phyloP scores from a whole-genome alignment of 805 yeast species.

The Candida ficus region DNA sequence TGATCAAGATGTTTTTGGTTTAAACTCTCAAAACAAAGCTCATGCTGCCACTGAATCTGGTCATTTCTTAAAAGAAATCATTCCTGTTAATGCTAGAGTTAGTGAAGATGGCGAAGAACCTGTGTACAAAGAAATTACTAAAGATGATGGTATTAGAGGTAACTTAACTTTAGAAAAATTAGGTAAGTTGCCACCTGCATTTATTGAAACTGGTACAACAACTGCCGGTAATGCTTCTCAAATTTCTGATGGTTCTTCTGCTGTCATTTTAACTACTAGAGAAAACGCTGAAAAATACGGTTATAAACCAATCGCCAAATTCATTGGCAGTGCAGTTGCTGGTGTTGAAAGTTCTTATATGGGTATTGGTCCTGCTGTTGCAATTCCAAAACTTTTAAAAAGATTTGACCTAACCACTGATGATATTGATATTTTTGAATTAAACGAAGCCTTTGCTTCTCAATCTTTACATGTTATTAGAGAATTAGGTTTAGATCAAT shows the following conservation, averaged over 20 bases:
- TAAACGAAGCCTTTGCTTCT: constrained; percentile 4
- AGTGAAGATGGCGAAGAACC: constrained; percentile 44
- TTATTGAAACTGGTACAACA: constrained; percentile 67
- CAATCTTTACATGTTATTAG: neutral
- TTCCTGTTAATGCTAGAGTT: constrained; percentile 61
- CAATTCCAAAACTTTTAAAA: constrained; percentile 74
- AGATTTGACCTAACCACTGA: constrained; percentile 48
- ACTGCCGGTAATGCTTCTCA: constrained; percentile 95
- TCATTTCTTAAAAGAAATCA: constrained; percentile 73
- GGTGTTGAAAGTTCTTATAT: constrained; percentile 94
- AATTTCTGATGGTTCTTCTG: constrained; percentile 91
- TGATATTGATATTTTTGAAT: constrained; percentile 54
- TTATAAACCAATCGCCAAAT: constrained; percentile 68
- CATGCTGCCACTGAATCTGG: constrained; percentile 63
- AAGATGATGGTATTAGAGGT: constrained; percentile 81
- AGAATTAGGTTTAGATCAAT: neutral
- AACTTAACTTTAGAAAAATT: constrained; percentile 74
- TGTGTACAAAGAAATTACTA: constrained; percentile 41
- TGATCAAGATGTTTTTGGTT: constrained; percentile 82
- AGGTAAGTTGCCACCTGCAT: constrained; percentile 74
- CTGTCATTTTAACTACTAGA: constrained; percentile 74
- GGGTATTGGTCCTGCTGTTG: constrained; percentile 95
- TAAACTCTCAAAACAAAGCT: constrained; percentile 79
- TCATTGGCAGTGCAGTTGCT: constrained; percentile 63
- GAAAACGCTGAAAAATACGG: constrained; percentile 69